Evolutionary conservation across 2,329 filamentous ascomycete genomes (phyloP).

Genomic region (Epichloe sibirici): DNA sequence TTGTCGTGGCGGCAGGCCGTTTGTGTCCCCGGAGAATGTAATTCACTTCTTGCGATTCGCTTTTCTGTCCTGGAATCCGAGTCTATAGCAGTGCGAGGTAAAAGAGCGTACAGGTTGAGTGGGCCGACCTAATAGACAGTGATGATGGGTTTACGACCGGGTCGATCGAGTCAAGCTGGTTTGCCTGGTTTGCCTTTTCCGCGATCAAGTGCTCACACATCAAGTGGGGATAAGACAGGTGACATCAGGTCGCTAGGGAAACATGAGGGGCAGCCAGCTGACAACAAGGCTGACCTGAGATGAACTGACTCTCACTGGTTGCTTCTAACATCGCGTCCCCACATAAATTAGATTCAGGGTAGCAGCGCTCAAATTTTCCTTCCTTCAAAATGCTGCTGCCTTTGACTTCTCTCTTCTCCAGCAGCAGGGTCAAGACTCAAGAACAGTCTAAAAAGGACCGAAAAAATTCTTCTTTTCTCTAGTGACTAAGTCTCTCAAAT

Average conservation of each 20-base stretch:
- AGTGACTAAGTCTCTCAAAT: not conserved
- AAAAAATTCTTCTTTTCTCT: not conserved
- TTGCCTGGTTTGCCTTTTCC: too few relatives aligned
- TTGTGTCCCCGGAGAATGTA: not conserved
- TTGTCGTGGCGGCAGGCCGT: not conserved
- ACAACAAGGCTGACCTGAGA: too few relatives aligned
- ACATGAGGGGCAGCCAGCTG: not conserved
- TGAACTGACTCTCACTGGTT: not conserved
- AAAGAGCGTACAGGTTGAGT: not conserved
- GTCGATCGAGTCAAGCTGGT: not conserved
- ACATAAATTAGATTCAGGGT: not conserved
- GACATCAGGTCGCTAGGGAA: slow-evolving; percentile 10
- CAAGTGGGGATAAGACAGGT: slow-evolving; percentile 3
- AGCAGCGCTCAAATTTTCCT: not conserved
- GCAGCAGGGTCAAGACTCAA: too few relatives aligned
- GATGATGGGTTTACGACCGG: not conserved
- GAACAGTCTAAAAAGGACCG: too few relatives aligned
- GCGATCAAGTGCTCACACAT: not conserved
- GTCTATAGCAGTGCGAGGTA: not conserved
- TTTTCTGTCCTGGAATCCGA: not conserved
- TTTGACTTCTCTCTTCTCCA: not conserved
- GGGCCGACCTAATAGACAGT: not conserved
- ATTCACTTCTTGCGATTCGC: not conserved
- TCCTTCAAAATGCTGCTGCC: not conserved
- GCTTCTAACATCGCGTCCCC: not conserved